These are phyloP conservation scores for Thalassiosira delicatula DNA, from an alignment of 352 stramenopile genomes.

Conservation along the genomic window DNA sequence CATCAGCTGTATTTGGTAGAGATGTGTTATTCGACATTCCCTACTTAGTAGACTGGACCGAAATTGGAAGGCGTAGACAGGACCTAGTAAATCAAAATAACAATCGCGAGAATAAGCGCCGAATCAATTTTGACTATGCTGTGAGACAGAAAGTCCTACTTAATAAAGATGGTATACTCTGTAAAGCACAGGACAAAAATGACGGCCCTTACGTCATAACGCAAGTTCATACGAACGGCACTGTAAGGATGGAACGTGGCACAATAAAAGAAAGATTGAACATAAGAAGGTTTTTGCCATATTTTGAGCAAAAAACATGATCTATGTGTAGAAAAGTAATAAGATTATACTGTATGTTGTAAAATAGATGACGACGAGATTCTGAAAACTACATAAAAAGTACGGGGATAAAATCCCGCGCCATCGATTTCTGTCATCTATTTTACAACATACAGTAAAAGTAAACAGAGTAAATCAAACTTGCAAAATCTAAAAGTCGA, in stretches of 20 bases:
- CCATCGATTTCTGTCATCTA: neutral
- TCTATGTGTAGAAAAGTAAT: neutral
- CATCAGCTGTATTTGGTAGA: conserved; percentile 10
- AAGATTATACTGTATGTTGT: neutral
- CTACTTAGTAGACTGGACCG: neutral
- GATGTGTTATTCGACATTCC: neutral
- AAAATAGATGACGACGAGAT: neutral
- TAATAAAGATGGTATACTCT: neutral
- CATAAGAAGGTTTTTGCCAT: conserved; percentile 38
- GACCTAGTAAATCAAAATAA: neutral
- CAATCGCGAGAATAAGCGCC: neutral
- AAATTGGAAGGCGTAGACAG: conserved; percentile 8
- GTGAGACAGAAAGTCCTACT: neutral
- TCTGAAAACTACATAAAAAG: neutral
- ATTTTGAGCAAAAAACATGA: neutral
- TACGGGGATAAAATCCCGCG: neutral
- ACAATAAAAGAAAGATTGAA: conserved; percentile 23
- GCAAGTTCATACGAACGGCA: conserved; percentile 38
- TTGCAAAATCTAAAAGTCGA: too few species aligned
- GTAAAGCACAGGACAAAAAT: neutral
- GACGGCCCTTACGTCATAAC: conserved; percentile 1
- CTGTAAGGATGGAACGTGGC: conserved; percentile 29
- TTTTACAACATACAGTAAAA: neutral
- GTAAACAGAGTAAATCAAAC: neutral
- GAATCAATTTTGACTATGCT: neutral